Evolutionary conservation across 805 yeast species (phyloP).

Genomic region (Saccharomycopsis fodiens): DNA sequence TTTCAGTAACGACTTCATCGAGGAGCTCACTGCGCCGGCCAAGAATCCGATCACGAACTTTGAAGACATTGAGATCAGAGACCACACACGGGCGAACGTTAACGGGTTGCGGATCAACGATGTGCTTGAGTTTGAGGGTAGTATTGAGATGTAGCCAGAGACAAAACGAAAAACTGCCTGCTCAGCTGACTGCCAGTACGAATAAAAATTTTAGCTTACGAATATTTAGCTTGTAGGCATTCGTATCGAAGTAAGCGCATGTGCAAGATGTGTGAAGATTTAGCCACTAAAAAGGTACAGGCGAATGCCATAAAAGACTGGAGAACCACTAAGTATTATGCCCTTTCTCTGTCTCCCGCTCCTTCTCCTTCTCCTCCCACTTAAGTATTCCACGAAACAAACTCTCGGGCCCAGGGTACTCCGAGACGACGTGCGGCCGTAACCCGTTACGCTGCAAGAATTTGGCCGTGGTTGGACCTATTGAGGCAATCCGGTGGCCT

Average conservation of each 20-base stretch:
- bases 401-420: constrained; percentile 62
- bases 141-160: constrained; percentile 37
- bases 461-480: constrained; percentile 84
- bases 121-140: constrained; percentile 58
- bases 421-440: constrained; percentile 54
- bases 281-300: too few species aligned
- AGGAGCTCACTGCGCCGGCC: background rate
- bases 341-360: background rate
- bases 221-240: too few species aligned
- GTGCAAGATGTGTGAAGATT: too few species aligned
- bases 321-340: too few species aligned
- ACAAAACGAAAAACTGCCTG: background rate
- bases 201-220: too few species aligned
- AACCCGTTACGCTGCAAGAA: constrained; percentile 44
- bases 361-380: background rate
- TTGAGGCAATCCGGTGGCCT: constrained; percentile 55
- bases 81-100: constrained; percentile 26
- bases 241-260: too few species aligned
- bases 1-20: constrained; percentile 16
- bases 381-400: constrained; percentile 32
- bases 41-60: constrained; percentile 14
- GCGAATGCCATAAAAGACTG: too few species aligned
- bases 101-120: constrained; percentile 64
- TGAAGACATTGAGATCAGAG: constrained; percentile 16
- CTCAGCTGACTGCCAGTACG: too few species aligned